These are phyloP conservation scores for Saccharum hybrid DNA, from an alignment of 202 grass and related monocot species.

Conservation along the genomic window DNA sequence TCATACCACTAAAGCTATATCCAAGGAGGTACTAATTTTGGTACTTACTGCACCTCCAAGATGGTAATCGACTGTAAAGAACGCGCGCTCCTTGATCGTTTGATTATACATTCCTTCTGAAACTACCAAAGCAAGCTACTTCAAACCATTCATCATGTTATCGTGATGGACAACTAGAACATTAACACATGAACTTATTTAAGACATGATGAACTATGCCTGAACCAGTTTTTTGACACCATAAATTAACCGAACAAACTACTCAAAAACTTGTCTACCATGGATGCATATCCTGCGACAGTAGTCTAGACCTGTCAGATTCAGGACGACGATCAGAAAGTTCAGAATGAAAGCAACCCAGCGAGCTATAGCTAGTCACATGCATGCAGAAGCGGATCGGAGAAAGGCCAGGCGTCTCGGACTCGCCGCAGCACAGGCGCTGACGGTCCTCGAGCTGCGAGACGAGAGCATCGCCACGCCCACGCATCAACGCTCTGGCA, in stretches of 20 bases:
- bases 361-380: constrained; percentile 10
- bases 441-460: constrained; percentile 27
- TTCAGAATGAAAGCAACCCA: constrained; percentile 12
- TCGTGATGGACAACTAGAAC: not conserved
- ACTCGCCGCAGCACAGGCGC: constrained; percentile 19
- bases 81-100: too few species aligned
- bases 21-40: too few species aligned
- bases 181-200: not conserved
- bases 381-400: constrained; percentile 26
- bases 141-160: not conserved
- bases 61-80: too few species aligned
- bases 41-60: too few species aligned
- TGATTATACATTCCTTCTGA: not conserved
- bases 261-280: not conserved
- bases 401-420: constrained; percentile 11
- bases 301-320: constrained; percentile 7
- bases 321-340: constrained; percentile 26
- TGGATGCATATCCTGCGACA: constrained; percentile 14
- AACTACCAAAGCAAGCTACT: not conserved
- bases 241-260: not conserved
- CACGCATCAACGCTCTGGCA: not conserved
- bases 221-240: not conserved
- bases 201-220: not conserved
- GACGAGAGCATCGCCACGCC: constrained; percentile 17
- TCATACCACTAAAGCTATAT: not conserved